phyloP scores from a whole-genome alignment of 129 eudicot species.

The Flaveria trinervia region DNA sequence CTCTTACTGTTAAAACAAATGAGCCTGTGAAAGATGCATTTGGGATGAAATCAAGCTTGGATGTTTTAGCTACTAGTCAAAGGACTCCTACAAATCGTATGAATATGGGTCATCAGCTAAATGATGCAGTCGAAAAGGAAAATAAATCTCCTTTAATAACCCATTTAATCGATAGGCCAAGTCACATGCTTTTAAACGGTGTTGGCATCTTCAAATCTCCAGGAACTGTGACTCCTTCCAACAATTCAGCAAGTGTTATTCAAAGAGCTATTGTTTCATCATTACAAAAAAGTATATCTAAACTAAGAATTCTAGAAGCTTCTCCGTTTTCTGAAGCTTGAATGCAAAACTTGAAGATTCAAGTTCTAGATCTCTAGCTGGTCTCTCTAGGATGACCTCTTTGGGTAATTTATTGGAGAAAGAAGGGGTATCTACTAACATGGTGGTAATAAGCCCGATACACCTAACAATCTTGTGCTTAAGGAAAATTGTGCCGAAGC shows the following conservation, averaged over 20 bases:
- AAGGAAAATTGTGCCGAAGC: conserved; percentile 25
- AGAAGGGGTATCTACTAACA: conserved; percentile 25
- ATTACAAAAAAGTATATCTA: conserved; percentile 72
- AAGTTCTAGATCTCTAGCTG: conserved; percentile 34
- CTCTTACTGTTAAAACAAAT: conserved; percentile 14
- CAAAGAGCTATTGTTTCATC: conserved; percentile 45
- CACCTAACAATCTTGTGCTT: conserved; percentile 7
- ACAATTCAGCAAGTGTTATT: conserved; percentile 34
- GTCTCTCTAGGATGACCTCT: conserved; percentile 35
- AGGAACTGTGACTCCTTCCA: conserved; percentile 37
- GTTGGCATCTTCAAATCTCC: conserved; percentile 37
- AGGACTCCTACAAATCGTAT: conserved; percentile 26
- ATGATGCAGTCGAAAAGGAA: conserved; percentile 39
- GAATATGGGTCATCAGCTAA: conserved; percentile 19
- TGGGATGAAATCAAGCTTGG: conserved; percentile 28
- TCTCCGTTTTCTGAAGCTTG: conserved; percentile 59
- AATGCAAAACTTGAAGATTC: conserved; percentile 52
- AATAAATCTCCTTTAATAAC: conserved; percentile 42
- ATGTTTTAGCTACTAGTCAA: conserved; percentile 19
- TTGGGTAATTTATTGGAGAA: conserved; percentile 36
- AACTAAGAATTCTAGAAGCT: conserved; percentile 55
- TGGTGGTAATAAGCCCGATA: conserved; percentile 27
- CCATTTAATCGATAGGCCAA: conserved; percentile 36
- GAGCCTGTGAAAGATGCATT: conserved; percentile 28
- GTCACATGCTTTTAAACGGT: conserved; percentile 31